Percentiles rank a stretch among this genome's conserved stretches.
Conservation (phyloP, 1,139 yeast species). For the Geotrichum fermentans region DNA sequence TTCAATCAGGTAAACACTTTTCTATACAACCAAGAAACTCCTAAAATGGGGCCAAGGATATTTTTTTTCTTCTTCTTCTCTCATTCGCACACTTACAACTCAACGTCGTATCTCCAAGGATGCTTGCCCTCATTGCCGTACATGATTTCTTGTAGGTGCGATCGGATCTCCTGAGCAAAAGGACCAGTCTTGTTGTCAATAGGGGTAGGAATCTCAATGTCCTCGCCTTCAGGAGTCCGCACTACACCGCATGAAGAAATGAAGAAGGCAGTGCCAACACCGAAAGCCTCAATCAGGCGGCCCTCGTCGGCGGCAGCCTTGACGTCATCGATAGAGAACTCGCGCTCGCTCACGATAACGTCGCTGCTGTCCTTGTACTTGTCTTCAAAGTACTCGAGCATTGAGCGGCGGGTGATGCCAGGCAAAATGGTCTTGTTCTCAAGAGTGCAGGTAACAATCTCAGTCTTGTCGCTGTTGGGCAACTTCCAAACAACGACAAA, state of each 20-base stretch:
- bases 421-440: conserved; percentile 43
- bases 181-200: conserved; percentile 17
- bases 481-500: conserved; percentile 40
- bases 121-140: conserved; percentile 10
- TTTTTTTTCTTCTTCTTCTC: background rate
- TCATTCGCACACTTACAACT: background rate
- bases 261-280: conserved; percentile 45
- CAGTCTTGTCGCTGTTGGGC: conserved; percentile 34
- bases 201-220: conserved; percentile 36
- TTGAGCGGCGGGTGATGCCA: conserved; percentile 45
- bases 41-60: no score
- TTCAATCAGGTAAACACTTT: no score
- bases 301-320: conserved; percentile 38
- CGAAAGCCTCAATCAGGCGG: conserved; percentile 43
- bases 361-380: conserved; percentile 24
- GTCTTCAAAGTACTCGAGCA: conserved; percentile 37
- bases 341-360: conserved; percentile 39
- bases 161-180: conserved; percentile 14
- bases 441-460: conserved; percentile 44
- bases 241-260: conserved; percentile 41
- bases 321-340: conserved; percentile 40
- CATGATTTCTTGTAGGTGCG: conserved; percentile 6
- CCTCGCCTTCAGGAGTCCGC: conserved; percentile 38
- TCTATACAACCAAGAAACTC: no score
- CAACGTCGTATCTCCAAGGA: conserved; percentile 15